Percentiles rank a stretch among this genome's conserved stretches.
Evolutionary conservation across 768 basidiomycete genomes (phyloP).

Genomic region (Mycena vitilis): DNA sequence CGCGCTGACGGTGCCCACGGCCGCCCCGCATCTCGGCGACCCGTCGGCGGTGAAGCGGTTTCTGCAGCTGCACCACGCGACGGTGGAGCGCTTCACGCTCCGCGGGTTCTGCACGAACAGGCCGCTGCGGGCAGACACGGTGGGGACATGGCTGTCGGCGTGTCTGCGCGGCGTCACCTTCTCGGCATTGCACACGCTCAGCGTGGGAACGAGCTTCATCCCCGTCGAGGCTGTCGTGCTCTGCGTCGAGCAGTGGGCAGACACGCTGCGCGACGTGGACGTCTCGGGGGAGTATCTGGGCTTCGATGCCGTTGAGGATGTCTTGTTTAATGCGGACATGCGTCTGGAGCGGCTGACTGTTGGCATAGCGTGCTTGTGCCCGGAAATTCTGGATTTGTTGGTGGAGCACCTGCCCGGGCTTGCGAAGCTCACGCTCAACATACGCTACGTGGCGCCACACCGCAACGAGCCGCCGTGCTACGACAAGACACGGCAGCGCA

Average conservation of each 20-base stretch:
- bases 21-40: constrained; percentile 20
- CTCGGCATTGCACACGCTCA: constrained; percentile 11
- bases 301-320: constrained; percentile 14
- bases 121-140: background rate
- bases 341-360: background rate
- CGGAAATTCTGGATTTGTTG: constrained; percentile 29
- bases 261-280: constrained; percentile 20
- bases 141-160: constrained; percentile 27
- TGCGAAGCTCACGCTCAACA: constrained; percentile 15
- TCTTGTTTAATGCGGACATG: background rate
- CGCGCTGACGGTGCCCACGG: constrained; percentile 22
- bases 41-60: constrained; percentile 24
- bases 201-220: constrained; percentile 28
- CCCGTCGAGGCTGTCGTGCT: constrained; percentile 19
- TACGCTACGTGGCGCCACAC: constrained; percentile 5
- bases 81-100: constrained; percentile 20
- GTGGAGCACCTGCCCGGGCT: constrained; percentile 23
- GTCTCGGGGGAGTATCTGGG: constrained; percentile 21
- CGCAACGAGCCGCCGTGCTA: constrained; percentile 6
- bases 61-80: constrained; percentile 13
- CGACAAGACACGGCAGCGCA: background rate
- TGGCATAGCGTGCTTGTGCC: constrained; percentile 16
- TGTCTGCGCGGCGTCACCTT: constrained; percentile 27
- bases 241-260: constrained; percentile 22
- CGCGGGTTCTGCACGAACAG: constrained; percentile 18